Evolutionary conservation across 768 basidiomycete genomes (phyloP).

Genomic region (Tylopilus intermedius): DNA sequence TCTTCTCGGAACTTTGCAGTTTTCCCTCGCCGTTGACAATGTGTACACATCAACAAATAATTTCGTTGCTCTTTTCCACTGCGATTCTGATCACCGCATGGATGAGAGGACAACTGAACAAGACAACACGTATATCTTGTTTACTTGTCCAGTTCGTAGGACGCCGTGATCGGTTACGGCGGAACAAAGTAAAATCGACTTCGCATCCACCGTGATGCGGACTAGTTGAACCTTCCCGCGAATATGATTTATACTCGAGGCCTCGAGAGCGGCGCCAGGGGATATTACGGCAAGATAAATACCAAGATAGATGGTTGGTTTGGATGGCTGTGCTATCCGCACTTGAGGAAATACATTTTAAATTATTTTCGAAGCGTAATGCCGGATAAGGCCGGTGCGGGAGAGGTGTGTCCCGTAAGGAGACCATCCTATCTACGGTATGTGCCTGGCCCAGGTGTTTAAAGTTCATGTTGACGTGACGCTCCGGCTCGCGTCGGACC

Average conservation of each 20-base stretch:
- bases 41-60: neutral
- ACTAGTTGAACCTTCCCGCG: slow-evolving; percentile 11
- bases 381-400: slow-evolving; percentile 2
- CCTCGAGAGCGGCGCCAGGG: slow-evolving; percentile 7
- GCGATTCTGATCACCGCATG: neutral
- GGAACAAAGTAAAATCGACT: neutral
- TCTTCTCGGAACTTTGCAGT: neutral
- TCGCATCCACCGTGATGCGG: neutral
- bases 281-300: slow-evolving; percentile 16
- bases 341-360: neutral
- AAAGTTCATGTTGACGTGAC: slow-evolving; percentile 6
- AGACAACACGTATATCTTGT: neutral
- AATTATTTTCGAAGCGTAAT: neutral
- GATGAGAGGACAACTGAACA: slow-evolving; percentile 3
- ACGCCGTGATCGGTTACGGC: neutral
- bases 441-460: neutral
- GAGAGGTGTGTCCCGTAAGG: neutral
- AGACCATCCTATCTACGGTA: neutral
- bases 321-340: slow-evolving; percentile 12
- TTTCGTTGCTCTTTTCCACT: neutral
- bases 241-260: slow-evolving; percentile 12
- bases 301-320: slow-evolving; percentile 7
- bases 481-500: too few species aligned
- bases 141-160: neutral
- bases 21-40: slow-evolving; percentile 11